Base-by-base conservation (phyloP, 345 rosid genomes). In the Tarenaya hassleriana region DNA sequence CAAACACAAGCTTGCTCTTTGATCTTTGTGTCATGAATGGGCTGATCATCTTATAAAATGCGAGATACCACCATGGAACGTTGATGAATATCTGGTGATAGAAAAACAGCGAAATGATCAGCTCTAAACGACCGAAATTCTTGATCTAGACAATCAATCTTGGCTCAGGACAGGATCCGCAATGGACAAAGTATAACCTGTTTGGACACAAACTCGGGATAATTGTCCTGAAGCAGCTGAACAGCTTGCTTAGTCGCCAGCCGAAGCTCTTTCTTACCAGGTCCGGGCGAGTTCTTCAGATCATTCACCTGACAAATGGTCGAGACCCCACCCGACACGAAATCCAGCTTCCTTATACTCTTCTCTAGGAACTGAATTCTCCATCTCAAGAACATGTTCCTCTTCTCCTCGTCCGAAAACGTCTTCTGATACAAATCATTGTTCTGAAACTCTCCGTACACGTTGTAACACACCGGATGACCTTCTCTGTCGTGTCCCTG, bases 31-130 rank as follows among this genome's bases (percentile, higher is more conserved):
- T 63, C 55, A 69, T 17, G 41, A 69, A 69, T 46, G 73, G 73
- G 31, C 65, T 63, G 18, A 69, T 69, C 38, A 69, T 63, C 31
- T 13, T 69, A 43, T 53, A 62, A 55, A 69, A 58, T 1, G 65
- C 73, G 51, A 69, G 69, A 47, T 69, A 63, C 73, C 73, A 69
- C 73, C 73, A 69, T 52, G 73, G 73, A 32, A 69, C 73, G 24
- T 69, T 69, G 69, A 69, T 69, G 57, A 69, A 69, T 58, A 69
- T 64, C 73, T 69, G 47, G 32, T 52, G 11, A 57, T 13, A 37
- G 4, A 37, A 37, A 37, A 3, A 13, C 41, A 10, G 15, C 3
- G 3, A 37, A 10, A 13, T 13, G 4, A 37, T 37, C 15, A 37
- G 41, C 41, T 37, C 8, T 3, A 37, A 37, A 37, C 11, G n/a